Base-by-base conservation (phyloP, 345 rosid species). In the Physaria fendleri region DNA sequence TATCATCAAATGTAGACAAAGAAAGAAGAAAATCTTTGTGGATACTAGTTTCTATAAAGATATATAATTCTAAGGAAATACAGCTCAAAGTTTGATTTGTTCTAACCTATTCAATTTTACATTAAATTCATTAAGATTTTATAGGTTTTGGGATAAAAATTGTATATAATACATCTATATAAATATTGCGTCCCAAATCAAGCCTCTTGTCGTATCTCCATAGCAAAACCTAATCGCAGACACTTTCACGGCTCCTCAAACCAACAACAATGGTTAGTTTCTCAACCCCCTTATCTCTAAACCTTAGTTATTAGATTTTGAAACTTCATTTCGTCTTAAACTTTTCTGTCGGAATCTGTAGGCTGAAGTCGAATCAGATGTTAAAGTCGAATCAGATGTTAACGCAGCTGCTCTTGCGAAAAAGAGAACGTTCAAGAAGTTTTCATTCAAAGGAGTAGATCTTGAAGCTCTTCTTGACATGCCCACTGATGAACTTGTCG, bases 351-450 rank as follows among this genome's bases (percentile, higher is more conserved):
- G 32, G 12, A 46, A 46, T 46, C 12, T 3, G 34, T 41, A 76
- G 83, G 85, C 77, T 46, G 3, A 46, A 46, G 18, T 46, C 43
- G 80, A 78, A 35, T 30, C 46, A 21, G 81, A 76, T 23, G 85
- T 68, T 29, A 66, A 62, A 46, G 18, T 46, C 43, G 80, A 78
- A 35, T 30, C 46, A 21, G 81, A 76, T 23, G 85, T 68, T 29
- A 66, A 62, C 10, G 17, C 33, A 38, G 59, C 75, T 5, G 84
- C 70, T 4, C 62, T 50, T 65, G 80, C 79, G 16, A 80, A 80
- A 76, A 80, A 82, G 86, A 82, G 88, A 70, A 85, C 93, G 44
- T 85, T 85, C 74, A 82, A 80, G 75, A 85, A 79, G 78, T 85
- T 84, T 54, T 76, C 85, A 34, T 84, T 70, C 79, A 76, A 82